phyloP scores from a whole-genome alignment of 2,329 filamentous ascomycete genomes.

The Neophaeococcomyces aloes region DNA sequence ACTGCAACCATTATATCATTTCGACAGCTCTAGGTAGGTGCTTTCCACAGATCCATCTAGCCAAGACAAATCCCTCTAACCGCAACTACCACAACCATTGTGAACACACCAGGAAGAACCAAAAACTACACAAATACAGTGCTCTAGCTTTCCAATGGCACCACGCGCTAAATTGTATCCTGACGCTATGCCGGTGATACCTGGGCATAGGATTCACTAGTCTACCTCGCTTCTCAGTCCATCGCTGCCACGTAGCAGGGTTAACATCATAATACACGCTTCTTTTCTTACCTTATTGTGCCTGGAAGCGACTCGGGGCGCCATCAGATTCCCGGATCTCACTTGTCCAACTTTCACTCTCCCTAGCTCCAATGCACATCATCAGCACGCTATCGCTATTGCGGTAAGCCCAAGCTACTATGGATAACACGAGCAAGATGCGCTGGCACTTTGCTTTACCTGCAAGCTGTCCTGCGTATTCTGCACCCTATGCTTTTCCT shows the following conservation, averaged over 20 bases:
- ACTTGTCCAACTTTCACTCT: neutral
- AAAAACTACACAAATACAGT: no score
- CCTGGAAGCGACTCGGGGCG: constrained; percentile 8
- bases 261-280: neutral
- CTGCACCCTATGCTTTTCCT: constrained; percentile 4
- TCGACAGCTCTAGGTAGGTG: no score
- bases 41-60: no score
- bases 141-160: no score
- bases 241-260: constrained; percentile 13
- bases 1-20: no score
- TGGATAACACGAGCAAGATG: constrained; percentile 17
- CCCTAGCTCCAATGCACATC: constrained; percentile 6
- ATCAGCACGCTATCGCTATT: constrained; percentile 15
- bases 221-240: constrained; percentile 6
- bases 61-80: no score
- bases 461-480: neutral
- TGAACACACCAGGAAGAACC: no score
- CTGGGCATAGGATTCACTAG: no score
- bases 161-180: no score
- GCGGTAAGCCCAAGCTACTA: constrained; percentile 11
- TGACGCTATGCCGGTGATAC: no score
- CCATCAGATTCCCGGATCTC: neutral
- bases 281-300: constrained; percentile 2
- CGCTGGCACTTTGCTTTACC: constrained; percentile 18
- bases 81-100: no score